phyloP scores from a whole-genome alignment of 176 grass and related monocot genomes.

The Musa acuminata region DNA sequence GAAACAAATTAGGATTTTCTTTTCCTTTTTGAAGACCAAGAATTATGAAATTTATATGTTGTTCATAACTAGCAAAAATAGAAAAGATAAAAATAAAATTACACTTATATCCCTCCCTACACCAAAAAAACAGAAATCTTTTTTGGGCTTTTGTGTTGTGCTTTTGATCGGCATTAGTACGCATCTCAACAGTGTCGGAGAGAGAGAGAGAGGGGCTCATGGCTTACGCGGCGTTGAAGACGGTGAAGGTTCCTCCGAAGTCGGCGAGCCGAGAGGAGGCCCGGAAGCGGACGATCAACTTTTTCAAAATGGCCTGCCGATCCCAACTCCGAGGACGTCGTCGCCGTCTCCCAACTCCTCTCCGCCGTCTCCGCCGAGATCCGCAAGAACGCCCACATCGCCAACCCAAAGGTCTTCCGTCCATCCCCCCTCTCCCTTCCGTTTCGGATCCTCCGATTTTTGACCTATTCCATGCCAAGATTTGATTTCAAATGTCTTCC shows the following conservation, averaged over 20 bases:
- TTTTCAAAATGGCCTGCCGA: constrained; percentile 85
- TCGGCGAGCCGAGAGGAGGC: constrained; percentile 74
- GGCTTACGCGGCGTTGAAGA: constrained; percentile 54
- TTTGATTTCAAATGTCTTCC: not conserved
- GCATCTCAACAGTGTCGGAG: not conserved
- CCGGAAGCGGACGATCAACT: constrained; percentile 64
- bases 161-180: too few relatives aligned
- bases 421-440: not conserved
- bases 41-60: too few relatives aligned
- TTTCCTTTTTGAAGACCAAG: too few relatives aligned
- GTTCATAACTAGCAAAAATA: too few relatives aligned
- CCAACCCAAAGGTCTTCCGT: constrained; percentile 50
- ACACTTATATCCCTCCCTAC: too few relatives aligned
- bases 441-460: not conserved
- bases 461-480: not conserved
- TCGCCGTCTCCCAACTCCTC: constrained; percentile 68
- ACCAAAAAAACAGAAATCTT: too few relatives aligned
- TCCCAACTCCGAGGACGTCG: constrained; percentile 73
- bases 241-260: constrained; percentile 71
- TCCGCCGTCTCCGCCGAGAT: constrained; percentile 62
- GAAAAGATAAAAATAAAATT: too few relatives aligned
- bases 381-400: constrained; percentile 55
- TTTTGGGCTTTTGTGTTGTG: too few relatives aligned
- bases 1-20: too few relatives aligned
- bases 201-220: constrained; percentile 11